phyloP scores from a whole-genome alignment of 2,329 filamentous ascomycete species.

The Claviceps citrina region DNA sequence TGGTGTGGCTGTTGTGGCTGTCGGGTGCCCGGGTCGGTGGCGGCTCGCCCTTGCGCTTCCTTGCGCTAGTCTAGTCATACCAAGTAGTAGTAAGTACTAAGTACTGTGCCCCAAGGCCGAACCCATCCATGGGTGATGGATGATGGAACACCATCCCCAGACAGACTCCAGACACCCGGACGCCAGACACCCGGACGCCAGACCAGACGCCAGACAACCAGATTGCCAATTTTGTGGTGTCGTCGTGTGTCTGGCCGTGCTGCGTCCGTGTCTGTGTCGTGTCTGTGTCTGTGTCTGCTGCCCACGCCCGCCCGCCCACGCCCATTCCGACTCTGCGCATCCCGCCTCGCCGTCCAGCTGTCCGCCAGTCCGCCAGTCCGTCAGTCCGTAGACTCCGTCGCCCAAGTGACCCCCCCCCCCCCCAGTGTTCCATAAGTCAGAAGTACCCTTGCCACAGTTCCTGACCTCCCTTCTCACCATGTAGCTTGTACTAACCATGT shows the following conservation, averaged over 20 bases:
- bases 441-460: constrained; percentile 4
- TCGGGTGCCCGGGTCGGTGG: constrained; percentile 4
- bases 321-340: constrained; percentile 5
- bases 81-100: too few species aligned
- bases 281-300: background rate
- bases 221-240: background rate
- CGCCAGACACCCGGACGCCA: too few species aligned
- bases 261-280: background rate
- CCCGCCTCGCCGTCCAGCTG: background rate
- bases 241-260: background rate
- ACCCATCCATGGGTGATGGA: constrained; percentile 5
- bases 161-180: too few species aligned
- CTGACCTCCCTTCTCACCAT: constrained; percentile 6
- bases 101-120: too few species aligned
- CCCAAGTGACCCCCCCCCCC: background rate
- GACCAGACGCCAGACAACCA: too few species aligned
- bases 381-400: background rate
- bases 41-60: constrained; percentile 7
- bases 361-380: background rate
- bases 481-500: constrained; percentile 5
- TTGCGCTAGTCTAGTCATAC: constrained; percentile 7
- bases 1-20: constrained; percentile 1
- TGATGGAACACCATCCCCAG: too few species aligned
- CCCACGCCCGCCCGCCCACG: background rate
- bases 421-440: background rate